Conservation (phyloP, 1,284 basidiomycete species). For the Ustilago sp. region DNA sequence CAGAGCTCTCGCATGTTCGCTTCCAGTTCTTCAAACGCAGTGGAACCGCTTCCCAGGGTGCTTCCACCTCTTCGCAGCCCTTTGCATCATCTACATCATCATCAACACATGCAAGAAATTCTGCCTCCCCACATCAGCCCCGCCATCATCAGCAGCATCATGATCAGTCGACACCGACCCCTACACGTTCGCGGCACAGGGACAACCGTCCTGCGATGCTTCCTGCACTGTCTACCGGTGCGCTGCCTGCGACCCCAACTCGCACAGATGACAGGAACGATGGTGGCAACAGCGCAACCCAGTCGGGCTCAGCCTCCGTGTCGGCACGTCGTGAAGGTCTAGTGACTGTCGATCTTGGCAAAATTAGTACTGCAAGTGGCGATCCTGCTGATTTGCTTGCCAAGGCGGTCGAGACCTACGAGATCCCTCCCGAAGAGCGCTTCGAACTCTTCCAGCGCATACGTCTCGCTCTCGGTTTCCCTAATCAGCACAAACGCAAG, state of each 20-base stretch:
- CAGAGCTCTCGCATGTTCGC: slow-evolving; percentile 68
- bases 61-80: slow-evolving; percentile 22
- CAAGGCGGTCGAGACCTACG: slow-evolving; percentile 78
- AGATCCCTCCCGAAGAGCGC: slow-evolving; percentile 84
- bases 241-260: slow-evolving; percentile 32
- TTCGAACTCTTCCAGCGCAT: slow-evolving; percentile 91
- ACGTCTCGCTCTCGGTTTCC: slow-evolving; percentile 79
- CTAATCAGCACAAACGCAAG: slow-evolving; percentile 77
- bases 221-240: slow-evolving; percentile 31
- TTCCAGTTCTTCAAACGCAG: slow-evolving; percentile 71
- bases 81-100: slow-evolving; percentile 21
- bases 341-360: slow-evolving; percentile 52
- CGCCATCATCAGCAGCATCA: slow-evolving; percentile 21
- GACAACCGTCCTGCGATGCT: slow-evolving; percentile 42
- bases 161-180: slow-evolving; percentile 30
- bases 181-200: slow-evolving; percentile 41
- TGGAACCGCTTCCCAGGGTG: slow-evolving; percentile 15
- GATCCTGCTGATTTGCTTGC: slow-evolving; percentile 74
- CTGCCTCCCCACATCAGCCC: slow-evolving; percentile 26
- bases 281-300: not conserved
- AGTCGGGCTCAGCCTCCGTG: slow-evolving; percentile 13
- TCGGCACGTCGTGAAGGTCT: slow-evolving; percentile 54
- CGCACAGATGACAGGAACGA: slow-evolving; percentile 30
- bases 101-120: slow-evolving; percentile 19
- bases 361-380: slow-evolving; percentile 26